Evolutionary conservation across 2,329 filamentous ascomycete genomes (phyloP).

Genomic region (Teratosphaeria destructans): DNA sequence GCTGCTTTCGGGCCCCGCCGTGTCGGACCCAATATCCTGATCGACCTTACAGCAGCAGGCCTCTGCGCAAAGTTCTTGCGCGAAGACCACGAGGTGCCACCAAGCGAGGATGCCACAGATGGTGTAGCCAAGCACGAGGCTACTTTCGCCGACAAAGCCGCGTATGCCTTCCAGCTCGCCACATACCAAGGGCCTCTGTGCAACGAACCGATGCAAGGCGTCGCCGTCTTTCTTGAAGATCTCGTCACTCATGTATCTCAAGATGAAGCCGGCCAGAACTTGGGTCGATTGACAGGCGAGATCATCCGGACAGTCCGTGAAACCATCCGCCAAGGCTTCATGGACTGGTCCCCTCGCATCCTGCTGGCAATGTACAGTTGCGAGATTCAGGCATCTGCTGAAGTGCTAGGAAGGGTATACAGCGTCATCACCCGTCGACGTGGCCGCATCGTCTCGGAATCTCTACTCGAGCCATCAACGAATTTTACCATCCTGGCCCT

Average conservation of each 20-base stretch:
- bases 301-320: constrained; percentile 82
- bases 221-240: constrained; percentile 83
- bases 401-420: constrained; percentile 91
- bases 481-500: constrained; percentile 90
- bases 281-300: constrained; percentile 80
- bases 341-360: constrained; percentile 93
- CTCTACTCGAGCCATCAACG: constrained; percentile 86
- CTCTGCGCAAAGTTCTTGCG: constrained; percentile 53
- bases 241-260: constrained; percentile 50
- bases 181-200: constrained; percentile 84
- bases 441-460: constrained; percentile 79
- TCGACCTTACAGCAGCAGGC: constrained; percentile 66
- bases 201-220: constrained; percentile 82
- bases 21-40: constrained; percentile 76
- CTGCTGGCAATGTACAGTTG: constrained; percentile 96
- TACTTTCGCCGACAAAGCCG: constrained; percentile 72
- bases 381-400: constrained; percentile 90
- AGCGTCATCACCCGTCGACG: constrained; percentile 92
- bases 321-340: constrained; percentile 72
- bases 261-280: constrained; percentile 48
- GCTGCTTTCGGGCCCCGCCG: constrained; percentile 81
- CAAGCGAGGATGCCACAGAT: neutral
- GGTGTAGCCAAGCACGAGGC: constrained; percentile 14
- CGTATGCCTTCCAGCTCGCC: constrained; percentile 88
- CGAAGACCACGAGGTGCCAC: constrained; percentile 15